A percentile compares a stretch with the other conserved stretches of the same genome.
phyloP scores from a whole-genome alignment of 148 eudicot genomes.

The Talinum fruticosum region DNA sequence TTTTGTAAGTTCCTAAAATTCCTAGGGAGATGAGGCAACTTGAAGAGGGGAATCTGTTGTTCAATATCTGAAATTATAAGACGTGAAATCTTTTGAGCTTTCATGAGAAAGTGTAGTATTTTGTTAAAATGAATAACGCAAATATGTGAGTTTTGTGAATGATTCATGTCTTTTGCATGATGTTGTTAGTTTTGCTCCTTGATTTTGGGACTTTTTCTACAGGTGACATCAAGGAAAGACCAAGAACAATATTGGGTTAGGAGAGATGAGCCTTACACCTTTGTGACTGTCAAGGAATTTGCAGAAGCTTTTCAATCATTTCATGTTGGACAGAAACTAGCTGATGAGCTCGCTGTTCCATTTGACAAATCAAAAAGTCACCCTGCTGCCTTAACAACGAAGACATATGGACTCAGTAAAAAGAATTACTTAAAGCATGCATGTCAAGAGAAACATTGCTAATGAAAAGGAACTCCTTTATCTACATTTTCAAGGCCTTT shows the following conservation, averaged over 20 bases:
- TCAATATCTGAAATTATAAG: no score
- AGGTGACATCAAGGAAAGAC: conserved; percentile 93
- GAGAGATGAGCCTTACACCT: conserved; percentile 49
- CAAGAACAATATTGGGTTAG: conserved; percentile 78
- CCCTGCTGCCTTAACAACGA: conserved; percentile 69
- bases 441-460: conserved; percentile 64
- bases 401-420: conserved; percentile 60
- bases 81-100: no score
- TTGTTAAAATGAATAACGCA: neutral
- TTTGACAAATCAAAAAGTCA: conserved; percentile 72
- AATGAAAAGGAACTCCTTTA: conserved; percentile 72
- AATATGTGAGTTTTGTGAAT: neutral
- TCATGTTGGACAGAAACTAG: conserved; percentile 58
- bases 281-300: conserved; percentile 57
- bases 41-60: neutral
- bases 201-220: conserved; percentile 7
- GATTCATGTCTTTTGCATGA: neutral
- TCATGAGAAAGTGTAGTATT: no score
- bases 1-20: neutral
- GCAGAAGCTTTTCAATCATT: conserved; percentile 70
- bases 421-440: conserved; percentile 73
- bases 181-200: neutral
- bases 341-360: conserved; percentile 59
- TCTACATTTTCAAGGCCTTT: conserved; percentile 64
- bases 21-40: neutral